These are phyloP conservation scores for Neurospora cerealis DNA, from an alignment of 495 filamentous ascomycete genomes.

Conservation along the genomic window DNA sequence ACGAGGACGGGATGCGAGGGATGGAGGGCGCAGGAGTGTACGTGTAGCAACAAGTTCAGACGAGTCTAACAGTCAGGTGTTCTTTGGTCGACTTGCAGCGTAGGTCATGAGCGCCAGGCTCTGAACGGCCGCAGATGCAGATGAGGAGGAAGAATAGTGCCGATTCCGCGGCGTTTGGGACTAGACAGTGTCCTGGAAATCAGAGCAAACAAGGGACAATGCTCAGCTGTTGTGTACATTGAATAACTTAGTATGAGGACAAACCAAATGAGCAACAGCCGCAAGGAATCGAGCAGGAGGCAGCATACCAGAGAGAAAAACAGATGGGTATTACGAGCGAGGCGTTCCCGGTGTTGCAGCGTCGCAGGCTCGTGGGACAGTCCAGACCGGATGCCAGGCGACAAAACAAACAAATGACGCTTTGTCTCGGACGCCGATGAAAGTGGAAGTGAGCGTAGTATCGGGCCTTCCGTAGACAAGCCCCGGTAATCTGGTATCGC, in stretches of 20 bases:
- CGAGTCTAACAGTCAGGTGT: neutral
- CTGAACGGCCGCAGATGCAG: neutral
- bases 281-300: neutral
- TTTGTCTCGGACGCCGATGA: neutral
- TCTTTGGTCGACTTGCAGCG: neutral
- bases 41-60: neutral
- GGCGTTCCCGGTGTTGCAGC: neutral
- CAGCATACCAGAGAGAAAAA: neutral
- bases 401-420: neutral
- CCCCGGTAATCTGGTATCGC: neutral
- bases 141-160: neutral
- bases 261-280: neutral
- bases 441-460: neutral
- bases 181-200: neutral
- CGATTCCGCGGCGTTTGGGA: neutral
- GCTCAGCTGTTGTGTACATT: neutral
- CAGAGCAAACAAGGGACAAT: neutral
- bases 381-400: neutral
- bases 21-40: neutral
- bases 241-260: neutral
- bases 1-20: neutral
- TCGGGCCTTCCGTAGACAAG: neutral
- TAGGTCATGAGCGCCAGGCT: neutral
- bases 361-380: neutral
- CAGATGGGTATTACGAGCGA: neutral